phyloP scores from a whole-genome alignment of 73 alveolate genomes.

The Paramecium biaurelia region DNA sequence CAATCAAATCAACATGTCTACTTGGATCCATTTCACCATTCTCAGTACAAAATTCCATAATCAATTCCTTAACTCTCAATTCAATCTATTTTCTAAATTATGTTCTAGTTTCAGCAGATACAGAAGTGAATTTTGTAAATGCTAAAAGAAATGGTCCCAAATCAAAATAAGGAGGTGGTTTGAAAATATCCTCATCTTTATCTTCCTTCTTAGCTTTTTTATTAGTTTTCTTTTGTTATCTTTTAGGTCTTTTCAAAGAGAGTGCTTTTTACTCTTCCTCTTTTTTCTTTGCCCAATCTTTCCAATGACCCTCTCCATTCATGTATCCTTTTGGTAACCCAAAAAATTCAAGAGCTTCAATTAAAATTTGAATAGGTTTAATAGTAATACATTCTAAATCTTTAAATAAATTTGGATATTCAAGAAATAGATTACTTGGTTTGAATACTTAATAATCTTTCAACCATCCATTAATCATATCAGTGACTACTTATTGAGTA shows the following conservation, averaged over 20 bases:
- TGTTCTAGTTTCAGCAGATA: conserved; percentile 87
- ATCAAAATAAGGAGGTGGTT: conserved; percentile 93
- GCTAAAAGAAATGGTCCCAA: conserved; percentile 92
- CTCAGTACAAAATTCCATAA: conserved; percentile 90
- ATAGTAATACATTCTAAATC: conserved; percentile 83
- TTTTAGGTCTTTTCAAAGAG: conserved; percentile 58
- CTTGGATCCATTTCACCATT: conserved; percentile 89
- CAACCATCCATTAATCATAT: conserved; percentile 80
- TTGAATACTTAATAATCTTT: conserved; percentile 70
- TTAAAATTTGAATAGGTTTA: conserved; percentile 83
- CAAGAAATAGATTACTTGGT: conserved; percentile 82
- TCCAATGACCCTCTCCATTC: conserved; percentile 98
- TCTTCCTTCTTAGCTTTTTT: conserved; percentile 87
- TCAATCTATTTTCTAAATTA: conserved; percentile 80
- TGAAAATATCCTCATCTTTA: conserved; percentile 84
- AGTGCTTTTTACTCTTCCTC: conserved; percentile 76
- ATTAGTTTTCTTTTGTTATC: conserved; percentile 84
- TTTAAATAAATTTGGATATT: conserved; percentile 80
- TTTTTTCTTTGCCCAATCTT: conserved; percentile 92
- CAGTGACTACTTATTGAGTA: conserved; percentile 80
- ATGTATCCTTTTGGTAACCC: conserved; percentile 95
- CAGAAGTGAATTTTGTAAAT: conserved; percentile 82
- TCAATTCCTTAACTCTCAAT: conserved; percentile 78
- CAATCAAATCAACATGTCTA: conserved; percentile 78
- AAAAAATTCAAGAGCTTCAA: conserved; percentile 91